A percentile compares a stretch with the other conserved stretches of the same genome.
These are phyloP conservation scores for Cenococcum geophilum DNA, from an alignment of 495 filamentous ascomycete genomes.

Conservation along the genomic window DNA sequence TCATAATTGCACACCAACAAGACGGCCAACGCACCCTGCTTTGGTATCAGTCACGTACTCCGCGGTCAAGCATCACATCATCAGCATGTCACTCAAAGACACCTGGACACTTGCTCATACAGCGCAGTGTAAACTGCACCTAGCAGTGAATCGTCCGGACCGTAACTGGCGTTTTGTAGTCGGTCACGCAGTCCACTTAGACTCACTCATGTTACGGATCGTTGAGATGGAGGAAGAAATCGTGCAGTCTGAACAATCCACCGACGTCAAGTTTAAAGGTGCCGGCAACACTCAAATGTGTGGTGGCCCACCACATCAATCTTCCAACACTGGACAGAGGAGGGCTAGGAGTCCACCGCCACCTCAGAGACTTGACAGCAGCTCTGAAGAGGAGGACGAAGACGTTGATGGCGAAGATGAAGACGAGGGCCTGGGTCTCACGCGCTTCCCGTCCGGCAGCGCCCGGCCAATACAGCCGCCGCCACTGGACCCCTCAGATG, in stretches of 20 bases:
- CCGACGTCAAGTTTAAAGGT: conserved; percentile 23
- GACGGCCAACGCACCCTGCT: too few relatives aligned
- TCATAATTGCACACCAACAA: too few relatives aligned
- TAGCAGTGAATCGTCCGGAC: conserved; percentile 28
- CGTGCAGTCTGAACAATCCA: conserved; percentile 17
- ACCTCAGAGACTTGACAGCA: not conserved
- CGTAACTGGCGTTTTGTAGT: conserved; percentile 30
- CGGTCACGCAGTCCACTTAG: conserved; percentile 29
- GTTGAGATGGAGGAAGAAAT: conserved; percentile 32
- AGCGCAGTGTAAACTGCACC: conserved; percentile 27
- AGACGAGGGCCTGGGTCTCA: conserved; percentile 18
- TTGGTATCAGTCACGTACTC: not conserved
- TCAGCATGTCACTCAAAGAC: conserved; percentile 27
- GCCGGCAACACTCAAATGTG: conserved; percentile 13
- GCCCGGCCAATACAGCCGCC: conserved; percentile 11
- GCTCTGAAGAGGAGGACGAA: conserved; percentile 2
- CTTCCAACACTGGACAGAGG: not conserved
- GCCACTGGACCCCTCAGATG: conserved; percentile 20
- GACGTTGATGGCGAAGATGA: conserved; percentile 18
- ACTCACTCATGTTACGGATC: conserved; percentile 26
- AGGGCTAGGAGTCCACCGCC: conserved; percentile 4
- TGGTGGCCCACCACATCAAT: not conserved
- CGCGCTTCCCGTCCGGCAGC: conserved; percentile 25
- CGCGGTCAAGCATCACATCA: not conserved
- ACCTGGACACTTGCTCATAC: conserved; percentile 29